Base-by-base conservation (phyloP, 164 flowering plant genomes). In the Saururus chinensis region DNA sequence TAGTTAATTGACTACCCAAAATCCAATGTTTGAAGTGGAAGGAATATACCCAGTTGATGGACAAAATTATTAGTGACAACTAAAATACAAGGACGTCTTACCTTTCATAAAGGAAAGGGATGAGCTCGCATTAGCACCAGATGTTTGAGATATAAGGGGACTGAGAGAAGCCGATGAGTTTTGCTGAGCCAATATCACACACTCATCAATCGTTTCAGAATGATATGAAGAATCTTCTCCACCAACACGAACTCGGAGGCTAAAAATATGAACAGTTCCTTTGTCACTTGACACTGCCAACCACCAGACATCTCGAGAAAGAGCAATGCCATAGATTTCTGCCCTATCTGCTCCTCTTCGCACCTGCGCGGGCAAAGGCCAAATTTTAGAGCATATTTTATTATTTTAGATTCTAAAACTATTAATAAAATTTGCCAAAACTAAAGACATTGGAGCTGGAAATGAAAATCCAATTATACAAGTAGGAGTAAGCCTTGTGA, bases 61-160 rank as follows among this genome's bases (percentile, higher is more conserved):
- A 12, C 49, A 58, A 37, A 58, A 35, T 1, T 9, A 56, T 21
- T 19, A 56, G 59, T n/a, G 56, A 23, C 24, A n/a, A 30, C 4
- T 6, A 30, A 30, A 23, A 9, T 24, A 24, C 58, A 35, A 23
- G 52, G 13, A 57, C 30, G 1, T 51, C 74, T 70, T 60, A 92
- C 98, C 98, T 88, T 85, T 89, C 89, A 92, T 83, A 65, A 92
- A 92, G 48, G 96, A 83, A 56, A 92, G 70, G 40, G 98, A 83
- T 49, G 88, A 88, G 57, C 84, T 72, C 45, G 93, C 84, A 66
- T 92, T 89, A 69, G 83, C 82, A 63, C 86, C 84, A 37, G 79
- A 68, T 63, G 62, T 81, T 20, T 83, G 81, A 65, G 89, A 63
- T 70, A 87, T 68, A n/a, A 87, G 81, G 40, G 82, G 71, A 70